Evolutionary conservation across 306 rosid species (phyloP).

Genomic region (Alnus glutinosa): DNA sequence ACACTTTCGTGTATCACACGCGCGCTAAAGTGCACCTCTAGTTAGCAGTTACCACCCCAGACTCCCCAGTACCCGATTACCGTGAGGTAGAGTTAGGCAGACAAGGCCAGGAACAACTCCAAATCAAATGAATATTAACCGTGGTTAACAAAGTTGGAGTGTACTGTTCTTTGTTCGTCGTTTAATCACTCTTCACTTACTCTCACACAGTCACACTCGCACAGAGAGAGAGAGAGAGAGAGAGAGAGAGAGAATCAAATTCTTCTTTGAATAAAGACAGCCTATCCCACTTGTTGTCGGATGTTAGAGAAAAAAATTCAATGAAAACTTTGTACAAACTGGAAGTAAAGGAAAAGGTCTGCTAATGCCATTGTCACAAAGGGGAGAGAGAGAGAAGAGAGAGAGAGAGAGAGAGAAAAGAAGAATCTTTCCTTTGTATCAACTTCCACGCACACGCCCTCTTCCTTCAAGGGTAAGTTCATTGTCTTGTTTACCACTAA

Average conservation of each 20-base stretch:
- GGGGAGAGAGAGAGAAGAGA: conserved; percentile 1
- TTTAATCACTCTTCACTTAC: conserved; percentile 36
- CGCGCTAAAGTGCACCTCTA: neutral
- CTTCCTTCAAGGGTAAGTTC: conserved; percentile 30
- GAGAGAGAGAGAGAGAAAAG: neutral
- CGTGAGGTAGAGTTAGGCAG: neutral
- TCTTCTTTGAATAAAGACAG: conserved; percentile 51
- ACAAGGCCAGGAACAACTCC: neutral
- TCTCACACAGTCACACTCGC: neutral
- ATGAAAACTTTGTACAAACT: conserved; percentile 17
- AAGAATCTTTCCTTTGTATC: conserved; percentile 22
- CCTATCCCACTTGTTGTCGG: conserved; percentile 35
- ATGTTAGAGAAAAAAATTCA: neutral
- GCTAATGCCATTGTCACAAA: conserved; percentile 21
- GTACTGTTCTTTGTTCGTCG: conserved; percentile 29
- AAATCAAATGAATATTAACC: neutral
- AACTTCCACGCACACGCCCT: neutral
- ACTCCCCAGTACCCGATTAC: neutral
- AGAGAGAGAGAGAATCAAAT: conserved; percentile 39
- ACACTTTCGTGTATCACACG: neutral
- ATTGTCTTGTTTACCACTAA: neutral
- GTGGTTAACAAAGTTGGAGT: conserved; percentile 24
- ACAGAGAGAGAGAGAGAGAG: neutral
- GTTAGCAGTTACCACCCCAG: too few species aligned
- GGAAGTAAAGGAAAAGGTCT: conserved; percentile 28